Evolutionary conservation across 2,329 filamentous ascomycete species (phyloP).

Genomic region (Aplosporella prunicola): DNA sequence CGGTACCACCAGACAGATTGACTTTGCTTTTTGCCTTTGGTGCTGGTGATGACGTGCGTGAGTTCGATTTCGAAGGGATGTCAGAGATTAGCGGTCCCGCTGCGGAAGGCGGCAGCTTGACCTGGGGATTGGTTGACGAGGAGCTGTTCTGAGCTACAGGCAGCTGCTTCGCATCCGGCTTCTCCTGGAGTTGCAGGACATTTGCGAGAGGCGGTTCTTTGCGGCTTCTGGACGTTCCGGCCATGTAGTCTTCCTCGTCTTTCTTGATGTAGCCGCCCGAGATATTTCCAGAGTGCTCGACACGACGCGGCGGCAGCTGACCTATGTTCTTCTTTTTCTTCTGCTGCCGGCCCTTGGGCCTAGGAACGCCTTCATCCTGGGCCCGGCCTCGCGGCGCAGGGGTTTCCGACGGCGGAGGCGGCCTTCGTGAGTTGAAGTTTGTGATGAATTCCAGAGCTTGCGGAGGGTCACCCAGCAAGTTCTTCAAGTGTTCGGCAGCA

Average conservation of each 20-base stretch:
- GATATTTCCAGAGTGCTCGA: constrained; percentile 53
- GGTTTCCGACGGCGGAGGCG: constrained; percentile 19
- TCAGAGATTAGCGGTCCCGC: constrained; percentile 78
- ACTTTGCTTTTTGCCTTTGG: constrained; percentile 51
- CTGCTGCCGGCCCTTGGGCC: constrained; percentile 23
- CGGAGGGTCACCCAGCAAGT: constrained; percentile 78
- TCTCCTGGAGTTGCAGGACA: constrained; percentile 41
- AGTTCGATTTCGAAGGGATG: constrained; percentile 19
- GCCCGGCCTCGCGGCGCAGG: no score
- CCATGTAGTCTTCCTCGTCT: constrained; percentile 64
- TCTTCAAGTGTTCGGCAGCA: constrained; percentile 75
- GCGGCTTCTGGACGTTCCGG: constrained; percentile 32
- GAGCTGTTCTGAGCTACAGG: constrained; percentile 14
- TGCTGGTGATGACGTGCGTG: constrained; percentile 42
- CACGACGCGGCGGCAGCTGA: constrained; percentile 30
- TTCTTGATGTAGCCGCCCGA: constrained; percentile 69
- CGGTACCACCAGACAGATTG: constrained; percentile 63
- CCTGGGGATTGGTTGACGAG: constrained; percentile 28
- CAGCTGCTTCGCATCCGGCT: constrained; percentile 37
- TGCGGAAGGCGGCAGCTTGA: constrained; percentile 52
- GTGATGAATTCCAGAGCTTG: constrained; percentile 63
- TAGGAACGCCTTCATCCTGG: constrained; percentile 24
- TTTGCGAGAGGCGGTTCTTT: constrained; percentile 33
- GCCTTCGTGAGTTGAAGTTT: constrained; percentile 60
- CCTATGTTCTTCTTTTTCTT: constrained; percentile 34